Percentiles rank a stretch among this genome's conserved stretches.
Evolutionary conservation across 2,329 filamentous ascomycete species (phyloP).

Genomic region (Lachnellula hyalina): DNA sequence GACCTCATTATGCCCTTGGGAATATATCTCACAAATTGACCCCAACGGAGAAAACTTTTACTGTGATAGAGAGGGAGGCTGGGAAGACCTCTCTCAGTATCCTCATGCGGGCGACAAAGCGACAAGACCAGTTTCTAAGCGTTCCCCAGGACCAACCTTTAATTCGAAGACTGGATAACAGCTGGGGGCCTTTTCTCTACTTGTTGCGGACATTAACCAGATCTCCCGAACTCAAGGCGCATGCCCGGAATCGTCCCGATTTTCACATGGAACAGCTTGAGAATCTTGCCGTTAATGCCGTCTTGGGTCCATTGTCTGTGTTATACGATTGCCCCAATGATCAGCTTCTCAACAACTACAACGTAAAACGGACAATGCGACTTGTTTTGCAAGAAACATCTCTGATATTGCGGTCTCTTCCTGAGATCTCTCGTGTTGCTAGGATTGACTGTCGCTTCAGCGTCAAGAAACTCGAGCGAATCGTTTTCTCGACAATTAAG

Average conservation of each 20-base stretch:
- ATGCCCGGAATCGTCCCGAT: slow-evolving; percentile 50
- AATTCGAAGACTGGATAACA: slow-evolving; percentile 25
- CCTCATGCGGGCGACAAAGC: slow-evolving; percentile 6
- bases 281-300: slow-evolving; percentile 66
- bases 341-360: slow-evolving; percentile 60
- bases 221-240: slow-evolving; percentile 55
- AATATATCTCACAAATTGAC: slow-evolving; percentile 35
- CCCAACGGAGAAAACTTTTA: slow-evolving; percentile 35
- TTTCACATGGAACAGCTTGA: slow-evolving; percentile 74
- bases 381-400: slow-evolving; percentile 70
- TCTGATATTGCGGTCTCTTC: slow-evolving; percentile 64
- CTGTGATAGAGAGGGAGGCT: slow-evolving; percentile 34
- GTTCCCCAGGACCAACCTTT: slow-evolving; percentile 7
- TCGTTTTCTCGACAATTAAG: slow-evolving; percentile 49
- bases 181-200: slow-evolving; percentile 44
- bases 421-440: slow-evolving; percentile 60
- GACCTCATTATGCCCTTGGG: slow-evolving; percentile 65
- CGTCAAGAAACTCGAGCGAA: slow-evolving; percentile 54
- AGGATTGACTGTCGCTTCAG: slow-evolving; percentile 52
- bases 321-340: slow-evolving; percentile 73
- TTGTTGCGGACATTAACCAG: slow-evolving; percentile 60
- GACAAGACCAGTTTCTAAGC: not conserved
- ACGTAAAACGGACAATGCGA: slow-evolving; percentile 61
- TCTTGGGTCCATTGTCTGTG: slow-evolving; percentile 78
- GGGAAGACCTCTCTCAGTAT: slow-evolving; percentile 35